phyloP scores from a whole-genome alignment of 1,139 yeast species.

The Candida tunisiensis region DNA sequence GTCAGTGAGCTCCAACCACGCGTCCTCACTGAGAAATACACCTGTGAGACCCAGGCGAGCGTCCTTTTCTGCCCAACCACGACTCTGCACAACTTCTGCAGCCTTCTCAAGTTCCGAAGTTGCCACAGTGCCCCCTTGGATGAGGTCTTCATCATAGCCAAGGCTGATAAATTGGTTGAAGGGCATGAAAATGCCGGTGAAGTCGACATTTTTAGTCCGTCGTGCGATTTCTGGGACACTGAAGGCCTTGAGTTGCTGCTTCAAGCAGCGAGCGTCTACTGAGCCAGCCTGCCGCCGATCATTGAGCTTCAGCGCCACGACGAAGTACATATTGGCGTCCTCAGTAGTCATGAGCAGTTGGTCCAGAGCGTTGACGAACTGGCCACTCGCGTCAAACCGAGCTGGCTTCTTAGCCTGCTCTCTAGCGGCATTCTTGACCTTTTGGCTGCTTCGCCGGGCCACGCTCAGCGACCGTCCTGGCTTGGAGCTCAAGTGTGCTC shows the following conservation, averaged over 20 bases:
- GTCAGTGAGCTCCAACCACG: slow-evolving; percentile 24
- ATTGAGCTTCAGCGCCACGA: slow-evolving; percentile 25
- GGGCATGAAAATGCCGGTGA: slow-evolving; percentile 22
- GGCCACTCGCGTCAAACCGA: slow-evolving; percentile 18
- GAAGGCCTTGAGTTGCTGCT: slow-evolving; percentile 24
- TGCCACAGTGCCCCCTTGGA: slow-evolving; percentile 5
- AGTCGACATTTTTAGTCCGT: slow-evolving; percentile 21
- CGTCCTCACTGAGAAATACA: slow-evolving; percentile 22
- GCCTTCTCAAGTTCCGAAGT: slow-evolving; percentile 20
- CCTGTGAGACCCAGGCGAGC: slow-evolving; percentile 25
- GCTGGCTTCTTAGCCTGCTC: slow-evolving; percentile 7
- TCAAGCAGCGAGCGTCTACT: slow-evolving; percentile 25
- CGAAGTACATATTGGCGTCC: slow-evolving; percentile 23
- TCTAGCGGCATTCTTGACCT: slow-evolving; percentile 3
- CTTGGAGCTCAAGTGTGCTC: slow-evolving; percentile 23
- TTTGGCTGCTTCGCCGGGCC: slow-evolving; percentile 4
- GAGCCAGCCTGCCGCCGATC: slow-evolving; percentile 21
- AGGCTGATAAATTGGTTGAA: slow-evolving; percentile 18
- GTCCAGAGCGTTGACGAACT: slow-evolving; percentile 19
- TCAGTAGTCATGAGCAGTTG: slow-evolving; percentile 21
- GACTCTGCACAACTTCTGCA: slow-evolving; percentile 12
- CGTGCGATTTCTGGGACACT: slow-evolving; percentile 25
- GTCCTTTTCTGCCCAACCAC: slow-evolving; percentile 23
- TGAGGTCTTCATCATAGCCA: slow-evolving; percentile 7
- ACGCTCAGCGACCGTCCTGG: slow-evolving; percentile 24